These are phyloP conservation scores for Colletotrichum lini DNA, from an alignment of 2,329 filamentous ascomycete genomes.

Conservation along the genomic window DNA sequence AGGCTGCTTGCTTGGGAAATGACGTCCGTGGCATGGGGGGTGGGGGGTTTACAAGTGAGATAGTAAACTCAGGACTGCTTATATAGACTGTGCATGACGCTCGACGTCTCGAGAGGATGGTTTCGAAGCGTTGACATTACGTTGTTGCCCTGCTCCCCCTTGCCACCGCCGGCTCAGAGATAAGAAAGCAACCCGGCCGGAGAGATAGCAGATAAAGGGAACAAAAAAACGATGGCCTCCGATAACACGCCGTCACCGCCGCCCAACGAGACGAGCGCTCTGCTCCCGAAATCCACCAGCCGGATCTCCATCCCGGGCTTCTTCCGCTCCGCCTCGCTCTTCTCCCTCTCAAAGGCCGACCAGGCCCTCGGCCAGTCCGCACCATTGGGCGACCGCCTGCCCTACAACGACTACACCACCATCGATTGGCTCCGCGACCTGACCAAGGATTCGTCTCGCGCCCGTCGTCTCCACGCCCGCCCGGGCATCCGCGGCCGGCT, in stretches of 20 bases:
- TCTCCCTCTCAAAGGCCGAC: conserved; percentile 28
- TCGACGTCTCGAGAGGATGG: background rate
- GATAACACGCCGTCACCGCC: background rate
- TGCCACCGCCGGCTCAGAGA: background rate
- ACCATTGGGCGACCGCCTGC: conserved; percentile 65
- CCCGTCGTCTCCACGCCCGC: conserved; percentile 25
- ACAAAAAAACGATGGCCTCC: conserved; percentile 6
- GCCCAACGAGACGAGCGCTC: conserved; percentile 18
- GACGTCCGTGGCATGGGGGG: background rate
- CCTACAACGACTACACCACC: conserved; percentile 74
- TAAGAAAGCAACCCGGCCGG: background rate
- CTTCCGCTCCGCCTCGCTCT: background rate
- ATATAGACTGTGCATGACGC: background rate
- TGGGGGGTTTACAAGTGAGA: background rate
- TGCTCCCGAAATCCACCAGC: conserved; percentile 14
- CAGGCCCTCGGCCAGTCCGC: conserved; percentile 19
- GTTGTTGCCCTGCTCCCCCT: background rate
- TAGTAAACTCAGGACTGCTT: background rate
- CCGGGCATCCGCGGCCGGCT: conserved; percentile 54
- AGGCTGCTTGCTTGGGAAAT: background rate
- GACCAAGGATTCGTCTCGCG: conserved; percentile 67
- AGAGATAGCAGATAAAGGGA: background rate
- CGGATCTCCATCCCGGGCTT: background rate
- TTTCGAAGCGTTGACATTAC: background rate
- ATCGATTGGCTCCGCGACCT: conserved; percentile 75